phyloP scores from a whole-genome alignment of 208 protist species.

The Trypanosoma platydactyli region DNA sequence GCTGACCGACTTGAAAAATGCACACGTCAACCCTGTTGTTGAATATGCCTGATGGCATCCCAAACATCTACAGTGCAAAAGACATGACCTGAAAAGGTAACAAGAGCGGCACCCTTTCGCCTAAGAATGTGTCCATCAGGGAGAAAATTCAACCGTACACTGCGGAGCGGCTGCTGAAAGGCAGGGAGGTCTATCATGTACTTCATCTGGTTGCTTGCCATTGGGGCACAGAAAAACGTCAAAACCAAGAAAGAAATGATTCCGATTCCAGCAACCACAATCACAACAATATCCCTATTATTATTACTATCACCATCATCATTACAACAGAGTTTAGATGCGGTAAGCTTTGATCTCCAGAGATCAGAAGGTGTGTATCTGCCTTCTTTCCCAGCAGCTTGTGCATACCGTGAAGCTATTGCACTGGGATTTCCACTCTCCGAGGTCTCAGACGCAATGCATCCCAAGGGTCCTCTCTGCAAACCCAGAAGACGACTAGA shows the following conservation, averaged over 20 bases:
- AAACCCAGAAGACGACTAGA: constrained; percentile 19
- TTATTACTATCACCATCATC: neutral
- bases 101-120: constrained; percentile 12
- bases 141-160: constrained; percentile 21
- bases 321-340: constrained; percentile 4
- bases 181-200: constrained; percentile 8
- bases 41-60: constrained; percentile 27
- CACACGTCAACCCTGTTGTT: constrained; percentile 6
- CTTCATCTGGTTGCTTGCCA: constrained; percentile 4
- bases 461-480: constrained; percentile 22
- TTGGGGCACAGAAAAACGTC: constrained; percentile 4
- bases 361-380: constrained; percentile 33
- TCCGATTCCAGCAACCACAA: constrained; percentile 8
- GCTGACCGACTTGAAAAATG: neutral
- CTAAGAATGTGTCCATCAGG: constrained; percentile 26
- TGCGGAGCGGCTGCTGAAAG: constrained; percentile 29
- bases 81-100: constrained; percentile 24
- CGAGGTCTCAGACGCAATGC: constrained; percentile 14
- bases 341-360: constrained; percentile 14
- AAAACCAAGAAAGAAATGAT: constrained; percentile 1
- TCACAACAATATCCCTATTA: constrained; percentile 10
- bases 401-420: constrained; percentile 15
- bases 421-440: constrained; percentile 6
- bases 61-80: constrained; percentile 36
- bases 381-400: constrained; percentile 23